Evolutionary conservation across 2,329 filamentous ascomycete species (phyloP).

Genomic region (Ophiocordyceps australis): DNA sequence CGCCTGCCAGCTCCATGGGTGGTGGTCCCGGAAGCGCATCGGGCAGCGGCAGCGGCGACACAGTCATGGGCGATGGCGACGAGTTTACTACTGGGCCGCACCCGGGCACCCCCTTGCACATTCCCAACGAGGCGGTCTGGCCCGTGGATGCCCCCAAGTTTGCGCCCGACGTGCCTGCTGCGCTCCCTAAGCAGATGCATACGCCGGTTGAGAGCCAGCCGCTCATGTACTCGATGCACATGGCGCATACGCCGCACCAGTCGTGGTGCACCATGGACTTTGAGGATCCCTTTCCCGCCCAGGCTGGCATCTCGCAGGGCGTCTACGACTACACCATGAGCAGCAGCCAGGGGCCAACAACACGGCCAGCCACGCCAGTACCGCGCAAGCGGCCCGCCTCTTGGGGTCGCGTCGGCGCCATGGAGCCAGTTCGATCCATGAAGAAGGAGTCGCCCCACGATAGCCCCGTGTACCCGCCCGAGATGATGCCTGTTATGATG

Average conservation of each 20-base stretch:
- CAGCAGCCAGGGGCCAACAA: slow-evolving; percentile 7
- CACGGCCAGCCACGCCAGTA: slow-evolving; percentile 17
- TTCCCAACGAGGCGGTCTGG: slow-evolving; percentile 18
- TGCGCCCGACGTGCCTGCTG: slow-evolving; percentile 12
- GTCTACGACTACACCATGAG: slow-evolving; percentile 10
- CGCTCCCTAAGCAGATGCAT: slow-evolving; percentile 12
- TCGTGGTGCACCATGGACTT: slow-evolving; percentile 6
- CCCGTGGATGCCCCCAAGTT: slow-evolving; percentile 20
- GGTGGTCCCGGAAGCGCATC: slow-evolving; percentile 1
- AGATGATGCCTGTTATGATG: slow-evolving; percentile 8
- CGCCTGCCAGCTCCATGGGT: slow-evolving; percentile 9
- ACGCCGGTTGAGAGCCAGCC: slow-evolving; percentile 12
- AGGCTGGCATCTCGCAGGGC: slow-evolving; percentile 3
- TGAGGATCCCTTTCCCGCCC: slow-evolving; percentile 4
- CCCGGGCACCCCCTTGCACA: slow-evolving; percentile 20
- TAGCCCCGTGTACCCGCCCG: slow-evolving; percentile 6
- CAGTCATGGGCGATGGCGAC: slow-evolving; percentile 16
- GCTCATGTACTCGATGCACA: slow-evolving; percentile 12
- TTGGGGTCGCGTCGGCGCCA: slow-evolving; percentile 17
- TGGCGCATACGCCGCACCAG: slow-evolving; percentile 12
- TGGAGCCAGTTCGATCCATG: slow-evolving; percentile 17
- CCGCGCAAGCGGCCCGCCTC: slow-evolving; percentile 19
- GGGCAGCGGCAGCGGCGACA: slow-evolving; percentile 5
- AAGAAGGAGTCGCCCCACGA: slow-evolving; percentile 15
- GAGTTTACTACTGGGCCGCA: slow-evolving; percentile 16